Percentiles rank a stretch among this genome's conserved stretches.
phyloP scores from a whole-genome alignment of 2,329 filamentous ascomycete genomes.

The Biscogniauxia sp. region DNA sequence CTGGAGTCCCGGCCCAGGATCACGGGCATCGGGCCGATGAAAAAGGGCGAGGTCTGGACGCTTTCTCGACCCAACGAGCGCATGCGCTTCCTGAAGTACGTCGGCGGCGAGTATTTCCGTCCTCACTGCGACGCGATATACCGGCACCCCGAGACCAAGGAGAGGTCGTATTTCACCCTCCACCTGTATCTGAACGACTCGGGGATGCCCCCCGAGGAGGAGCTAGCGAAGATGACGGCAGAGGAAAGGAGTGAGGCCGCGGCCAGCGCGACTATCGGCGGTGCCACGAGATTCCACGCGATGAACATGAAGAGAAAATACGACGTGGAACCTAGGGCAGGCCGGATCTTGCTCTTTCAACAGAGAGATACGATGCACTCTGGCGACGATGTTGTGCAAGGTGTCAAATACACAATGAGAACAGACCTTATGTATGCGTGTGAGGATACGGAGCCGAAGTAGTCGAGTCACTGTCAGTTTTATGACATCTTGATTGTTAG shows the following conservation, averaged over 20 bases:
- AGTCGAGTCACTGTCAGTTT: background rate
- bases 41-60: background rate
- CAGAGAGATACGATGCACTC: constrained; percentile 1
- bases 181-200: constrained; percentile 1
- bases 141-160: background rate
- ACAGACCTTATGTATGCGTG: background rate
- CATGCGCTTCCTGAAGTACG: constrained; percentile 1
- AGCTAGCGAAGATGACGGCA: background rate
- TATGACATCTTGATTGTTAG: background rate
- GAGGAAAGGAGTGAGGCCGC: background rate
- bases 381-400: background rate
- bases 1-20: background rate
- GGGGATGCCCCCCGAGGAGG: background rate
- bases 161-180: constrained; percentile 1
- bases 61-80: background rate
- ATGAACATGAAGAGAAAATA: background rate
- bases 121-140: background rate
- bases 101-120: constrained; percentile 1
- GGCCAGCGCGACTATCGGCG: background rate
- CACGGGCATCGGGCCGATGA: background rate
- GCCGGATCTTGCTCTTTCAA: background rate
- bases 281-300: background rate
- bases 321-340: background rate
- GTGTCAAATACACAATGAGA: constrained; percentile 1
- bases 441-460: background rate